Evolutionary conservation across 2,329 filamentous ascomycete genomes (phyloP), one percentile per base, ranked within the genome.

Genomic region (Clarireedia sp.): DNA sequence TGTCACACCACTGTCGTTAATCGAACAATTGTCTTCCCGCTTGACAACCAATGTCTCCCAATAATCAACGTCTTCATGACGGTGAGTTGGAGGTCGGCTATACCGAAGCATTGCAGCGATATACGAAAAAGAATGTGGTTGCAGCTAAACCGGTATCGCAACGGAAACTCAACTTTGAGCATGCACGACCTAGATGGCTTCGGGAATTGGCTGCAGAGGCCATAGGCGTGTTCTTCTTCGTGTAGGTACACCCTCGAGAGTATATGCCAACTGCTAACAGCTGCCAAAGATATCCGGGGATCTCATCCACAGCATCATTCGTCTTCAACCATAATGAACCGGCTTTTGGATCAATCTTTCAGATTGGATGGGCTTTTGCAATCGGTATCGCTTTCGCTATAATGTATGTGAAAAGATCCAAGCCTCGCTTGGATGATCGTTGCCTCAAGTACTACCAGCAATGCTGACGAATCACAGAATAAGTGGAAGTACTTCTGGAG

Each of bases 381-480:
- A 64, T 82, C 16, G 79, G 80, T 3, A 81, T 82, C 62, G 76
- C 78, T 14, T 79, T 81, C 60, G 79, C 79, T 45, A 80, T 82
- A 66, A 80, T 81, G 52, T 50, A 50, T 6, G 52, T 50, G 36
- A 14, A 36, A 50, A 16, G 14, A 5, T 19, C 5, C 21, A 19
- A 49, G 9, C 12, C 46, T 7, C 17, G 10, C n/a, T 5, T 26
- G 12, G 7, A 48, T 33, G 7, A 9, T 51, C 41, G 47, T 48
- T 38, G 16, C 7, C 6, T 23, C 43, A 33, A 33, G 29, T 33
- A 12, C 29, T 33, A 33, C 12, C 29, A 33, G 29, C n/a, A 6
- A 36, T n/a, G 33, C 51, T 48, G 21, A 53, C 12, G 21, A 19
- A 17, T 33, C 47, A 12, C 6, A 54, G 52, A 54, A 77, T 74